Conservation (phyloP, 192 early-diverging fungal species). For the Rhizophagus prolifer region DNA sequence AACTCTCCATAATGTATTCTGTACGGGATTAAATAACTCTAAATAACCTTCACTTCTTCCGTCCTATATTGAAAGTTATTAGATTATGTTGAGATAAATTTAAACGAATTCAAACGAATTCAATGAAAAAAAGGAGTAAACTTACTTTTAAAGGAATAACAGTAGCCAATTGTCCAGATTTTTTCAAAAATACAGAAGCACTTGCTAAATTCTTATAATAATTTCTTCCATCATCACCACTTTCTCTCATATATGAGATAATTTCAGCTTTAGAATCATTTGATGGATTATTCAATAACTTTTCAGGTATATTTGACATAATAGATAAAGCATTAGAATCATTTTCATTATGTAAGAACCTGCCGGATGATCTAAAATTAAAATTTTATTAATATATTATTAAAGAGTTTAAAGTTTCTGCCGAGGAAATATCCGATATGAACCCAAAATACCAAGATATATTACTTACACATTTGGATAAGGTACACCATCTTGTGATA, state of each 20-base stretch:
- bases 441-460: neutral
- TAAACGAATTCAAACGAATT: neutral
- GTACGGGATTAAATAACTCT: conserved; percentile 52
- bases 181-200: conserved; percentile 41
- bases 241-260: conserved; percentile 45
- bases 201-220: conserved; percentile 50
- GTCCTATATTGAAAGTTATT: conserved; percentile 35
- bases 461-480: conserved; percentile 3
- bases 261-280: conserved; percentile 34
- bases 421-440: too few species aligned
- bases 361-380: neutral
- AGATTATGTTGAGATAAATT: neutral
- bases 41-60: conserved; percentile 55
- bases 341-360: conserved; percentile 15
- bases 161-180: conserved; percentile 53
- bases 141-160: conserved; percentile 49
- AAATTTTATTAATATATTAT: too few species aligned
- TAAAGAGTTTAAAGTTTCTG: too few species aligned
- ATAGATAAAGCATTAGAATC: conserved; percentile 9
- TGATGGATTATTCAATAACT: neutral
- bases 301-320: conserved; percentile 12
- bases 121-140: too few species aligned
- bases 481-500: neutral
- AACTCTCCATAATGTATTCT: conserved; percentile 53
- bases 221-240: conserved; percentile 39